phyloP scores from a whole-genome alignment of 495 filamentous ascomycete species.

The Penicillium coprophilum region DNA sequence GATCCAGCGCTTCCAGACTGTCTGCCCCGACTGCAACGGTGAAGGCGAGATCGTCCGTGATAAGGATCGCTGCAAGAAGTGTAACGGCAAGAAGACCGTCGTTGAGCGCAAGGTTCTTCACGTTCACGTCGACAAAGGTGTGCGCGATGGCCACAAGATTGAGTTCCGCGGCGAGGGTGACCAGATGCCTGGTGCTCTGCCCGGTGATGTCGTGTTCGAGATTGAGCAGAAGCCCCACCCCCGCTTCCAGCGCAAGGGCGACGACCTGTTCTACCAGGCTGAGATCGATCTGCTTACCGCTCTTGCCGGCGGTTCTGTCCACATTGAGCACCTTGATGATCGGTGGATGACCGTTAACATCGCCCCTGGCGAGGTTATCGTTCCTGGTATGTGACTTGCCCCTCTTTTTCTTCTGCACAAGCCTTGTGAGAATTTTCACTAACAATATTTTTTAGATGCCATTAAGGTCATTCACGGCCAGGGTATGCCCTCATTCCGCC shows the following conservation, averaged over 20 bases:
- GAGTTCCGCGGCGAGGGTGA: slow-evolving; percentile 97
- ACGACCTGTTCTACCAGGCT: slow-evolving; percentile 93
- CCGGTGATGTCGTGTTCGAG: slow-evolving; percentile 95
- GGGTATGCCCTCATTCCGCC: slow-evolving; percentile 95
- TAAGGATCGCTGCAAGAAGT: slow-evolving; percentile 93
- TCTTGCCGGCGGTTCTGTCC: slow-evolving; percentile 82
- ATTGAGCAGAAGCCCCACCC: slow-evolving; percentile 97
- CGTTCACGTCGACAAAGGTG: slow-evolving; percentile 94
- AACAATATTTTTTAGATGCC: slow-evolving; percentile 55
- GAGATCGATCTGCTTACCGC: slow-evolving; percentile 97
- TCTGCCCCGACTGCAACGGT: slow-evolving; percentile 96
- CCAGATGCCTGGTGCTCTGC: slow-evolving; percentile 87
- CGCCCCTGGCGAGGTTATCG: slow-evolving; percentile 88
- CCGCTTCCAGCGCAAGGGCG: slow-evolving; percentile 92
- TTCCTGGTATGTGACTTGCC: slow-evolving; percentile 69
- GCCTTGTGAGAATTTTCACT: slow-evolving; percentile 11
- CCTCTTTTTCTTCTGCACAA: neutral
- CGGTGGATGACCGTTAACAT: slow-evolving; percentile 93
- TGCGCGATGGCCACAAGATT: slow-evolving; percentile 90
- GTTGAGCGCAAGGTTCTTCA: slow-evolving; percentile 98
- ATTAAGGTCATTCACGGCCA: slow-evolving; percentile 96
- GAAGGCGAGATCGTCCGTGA: slow-evolving; percentile 96
- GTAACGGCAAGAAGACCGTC: slow-evolving; percentile 93
- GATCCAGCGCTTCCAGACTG: slow-evolving; percentile 99
- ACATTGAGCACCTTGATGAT: slow-evolving; percentile 95